Conservation (phyloP, 2,329 filamentous ascomycete species). For the Hypoxylon sp. region DNA sequence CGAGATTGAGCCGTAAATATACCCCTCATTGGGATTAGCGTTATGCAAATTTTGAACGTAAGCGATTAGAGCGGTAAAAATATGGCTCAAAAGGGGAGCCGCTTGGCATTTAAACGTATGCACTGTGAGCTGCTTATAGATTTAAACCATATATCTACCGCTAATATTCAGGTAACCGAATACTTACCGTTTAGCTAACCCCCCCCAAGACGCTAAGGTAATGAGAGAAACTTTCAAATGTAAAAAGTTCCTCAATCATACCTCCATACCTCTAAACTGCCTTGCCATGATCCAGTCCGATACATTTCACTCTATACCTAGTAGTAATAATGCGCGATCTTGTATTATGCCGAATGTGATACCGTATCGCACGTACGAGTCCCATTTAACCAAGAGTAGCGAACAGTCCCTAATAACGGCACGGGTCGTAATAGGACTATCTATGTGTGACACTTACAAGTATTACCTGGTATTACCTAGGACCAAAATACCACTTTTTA, state of each 20-base stretch:
- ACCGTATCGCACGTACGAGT: slow-evolving; percentile 19
- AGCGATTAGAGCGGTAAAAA: too few species aligned
- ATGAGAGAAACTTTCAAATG: slow-evolving; percentile 21
- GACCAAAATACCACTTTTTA: slow-evolving; percentile 16
- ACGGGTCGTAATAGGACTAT: slow-evolving; percentile 33
- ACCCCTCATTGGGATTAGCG: too few species aligned
- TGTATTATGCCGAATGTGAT: slow-evolving; percentile 35
- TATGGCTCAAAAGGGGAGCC: too few species aligned
- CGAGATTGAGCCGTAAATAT: too few species aligned
- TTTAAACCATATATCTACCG: too few species aligned
- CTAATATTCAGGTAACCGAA: too few species aligned
- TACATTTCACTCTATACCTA: slow-evolving; percentile 11
- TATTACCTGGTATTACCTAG: slow-evolving; percentile 16
- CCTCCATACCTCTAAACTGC: slow-evolving; percentile 4
- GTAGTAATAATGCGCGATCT: slow-evolving; percentile 38
- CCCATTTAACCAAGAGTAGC: slow-evolving; percentile 28
- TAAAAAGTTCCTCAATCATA: slow-evolving; percentile 23
- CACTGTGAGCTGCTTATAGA: too few species aligned
- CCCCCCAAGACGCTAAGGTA: too few species aligned
- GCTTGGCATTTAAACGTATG: too few species aligned
- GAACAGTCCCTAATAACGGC: slow-evolving; percentile 25
- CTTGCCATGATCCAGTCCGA: slow-evolving; percentile 26
- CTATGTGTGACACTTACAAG: slow-evolving; percentile 29
- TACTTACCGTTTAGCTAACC: too few species aligned
- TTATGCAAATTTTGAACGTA: too few species aligned